Evolutionary conservation across 495 filamentous ascomycete species (phyloP).

Genomic region (Aspergillus affinis): DNA sequence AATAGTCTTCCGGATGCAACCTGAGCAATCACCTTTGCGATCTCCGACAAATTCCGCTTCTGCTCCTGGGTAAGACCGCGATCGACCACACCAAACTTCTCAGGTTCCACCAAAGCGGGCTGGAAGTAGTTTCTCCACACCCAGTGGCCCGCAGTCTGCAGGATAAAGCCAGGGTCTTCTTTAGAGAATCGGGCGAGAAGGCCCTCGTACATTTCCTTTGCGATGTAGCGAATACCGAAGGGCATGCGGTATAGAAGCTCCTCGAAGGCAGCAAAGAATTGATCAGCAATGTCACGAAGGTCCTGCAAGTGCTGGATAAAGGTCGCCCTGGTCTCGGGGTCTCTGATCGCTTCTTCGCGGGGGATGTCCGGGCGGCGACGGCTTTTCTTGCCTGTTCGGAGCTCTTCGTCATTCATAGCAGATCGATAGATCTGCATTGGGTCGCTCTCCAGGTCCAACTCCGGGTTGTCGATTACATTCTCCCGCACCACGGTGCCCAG

Average conservation of each 20-base stretch:
- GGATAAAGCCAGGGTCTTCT: constrained; percentile 72
- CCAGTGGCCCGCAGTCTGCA: constrained; percentile 86
- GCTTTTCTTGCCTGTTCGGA: constrained; percentile 84
- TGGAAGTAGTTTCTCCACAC: constrained; percentile 93
- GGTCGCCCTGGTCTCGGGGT: constrained; percentile 83
- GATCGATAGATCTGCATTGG: constrained; percentile 97
- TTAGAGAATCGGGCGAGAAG: constrained; percentile 73
- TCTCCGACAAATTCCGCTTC: constrained; percentile 88
- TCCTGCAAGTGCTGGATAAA: constrained; percentile 94
- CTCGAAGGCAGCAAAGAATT: constrained; percentile 78
- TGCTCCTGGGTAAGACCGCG: constrained; percentile 84
- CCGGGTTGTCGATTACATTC: constrained; percentile 86
- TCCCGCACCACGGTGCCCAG: constrained; percentile 80
- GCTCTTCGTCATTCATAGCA: constrained; percentile 93
- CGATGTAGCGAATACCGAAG: constrained; percentile 88
- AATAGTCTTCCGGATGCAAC: constrained; percentile 83
- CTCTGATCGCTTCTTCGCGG: constrained; percentile 87
- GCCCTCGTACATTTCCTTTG: constrained; percentile 78
- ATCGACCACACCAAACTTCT: constrained; percentile 87
- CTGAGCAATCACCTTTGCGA: constrained; percentile 87
- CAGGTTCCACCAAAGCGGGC: constrained; percentile 80
- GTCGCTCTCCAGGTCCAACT: constrained; percentile 92
- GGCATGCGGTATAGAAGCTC: constrained; percentile 85
- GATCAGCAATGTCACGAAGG: constrained; percentile 87
- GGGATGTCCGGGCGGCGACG: constrained; percentile 75